These are phyloP conservation scores for Clarireedia monteithiana DNA, from an alignment of 2,329 filamentous ascomycete species.

Conservation along the genomic window DNA sequence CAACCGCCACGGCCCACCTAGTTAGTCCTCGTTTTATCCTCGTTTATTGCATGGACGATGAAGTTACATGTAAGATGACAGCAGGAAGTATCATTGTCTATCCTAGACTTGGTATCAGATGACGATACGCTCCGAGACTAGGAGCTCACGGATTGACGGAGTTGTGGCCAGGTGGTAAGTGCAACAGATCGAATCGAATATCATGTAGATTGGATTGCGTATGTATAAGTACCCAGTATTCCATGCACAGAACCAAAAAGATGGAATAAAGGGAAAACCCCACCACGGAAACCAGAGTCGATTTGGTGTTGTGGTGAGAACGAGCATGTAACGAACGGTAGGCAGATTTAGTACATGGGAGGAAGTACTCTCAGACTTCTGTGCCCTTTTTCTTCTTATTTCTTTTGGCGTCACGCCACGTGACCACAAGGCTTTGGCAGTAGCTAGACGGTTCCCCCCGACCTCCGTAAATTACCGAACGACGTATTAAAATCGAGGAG, in stretches of 20 bases:
- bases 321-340: too few relatives aligned
- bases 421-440: not conserved
- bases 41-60: conserved; percentile 6
- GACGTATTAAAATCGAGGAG: not conserved
- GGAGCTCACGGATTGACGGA: not conserved
- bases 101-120: not conserved
- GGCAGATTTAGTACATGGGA: not conserved
- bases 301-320: too few relatives aligned
- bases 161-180: not conserved
- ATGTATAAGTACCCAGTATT: not conserved
- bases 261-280: not conserved
- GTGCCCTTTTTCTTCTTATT: too few relatives aligned
- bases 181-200: not conserved
- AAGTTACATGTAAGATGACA: not conserved
- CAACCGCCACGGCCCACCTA: conserved; percentile 8
- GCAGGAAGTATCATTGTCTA: not conserved
- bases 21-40: conserved; percentile 8
- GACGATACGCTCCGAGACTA: not conserved
- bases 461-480: not conserved
- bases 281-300: too few relatives aligned
- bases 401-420: too few relatives aligned
- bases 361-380: not conserved
- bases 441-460: conserved; percentile 6
- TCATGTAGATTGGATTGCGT: not conserved
- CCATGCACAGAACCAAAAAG: not conserved